Conservation (phyloP, 139 green algal species). For the Chlamydomonas asymmetrica region DNA sequence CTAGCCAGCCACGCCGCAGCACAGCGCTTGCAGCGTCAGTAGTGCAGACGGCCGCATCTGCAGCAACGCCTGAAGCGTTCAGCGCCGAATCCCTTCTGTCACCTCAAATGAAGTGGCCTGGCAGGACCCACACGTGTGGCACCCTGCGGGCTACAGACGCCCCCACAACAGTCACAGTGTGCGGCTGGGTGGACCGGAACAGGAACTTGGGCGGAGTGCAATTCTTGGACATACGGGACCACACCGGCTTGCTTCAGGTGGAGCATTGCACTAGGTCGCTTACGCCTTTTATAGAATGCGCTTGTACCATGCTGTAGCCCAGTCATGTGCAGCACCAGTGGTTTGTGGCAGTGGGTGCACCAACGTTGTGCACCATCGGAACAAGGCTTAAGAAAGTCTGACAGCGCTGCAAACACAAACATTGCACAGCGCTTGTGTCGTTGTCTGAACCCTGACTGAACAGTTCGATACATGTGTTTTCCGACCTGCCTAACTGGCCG, state of each 20-base stretch:
- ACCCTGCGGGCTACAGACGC: background rate
- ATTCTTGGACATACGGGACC: constrained; percentile 94
- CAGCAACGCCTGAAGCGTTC: constrained; percentile 7
- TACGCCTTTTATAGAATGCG: background rate
- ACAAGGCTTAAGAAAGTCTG: too few relatives aligned
- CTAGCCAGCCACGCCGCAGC: too few relatives aligned
- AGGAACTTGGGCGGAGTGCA: constrained; percentile 90
- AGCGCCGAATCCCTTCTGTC: too few relatives aligned
- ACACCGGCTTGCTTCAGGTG: constrained; percentile 91
- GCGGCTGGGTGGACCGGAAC: constrained; percentile 94
- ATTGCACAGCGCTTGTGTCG: too few relatives aligned
- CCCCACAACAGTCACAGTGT: constrained; percentile 68
- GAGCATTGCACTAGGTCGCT: background rate
- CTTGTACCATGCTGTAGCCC: background rate
- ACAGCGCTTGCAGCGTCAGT: too few relatives aligned
- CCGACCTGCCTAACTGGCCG: too few relatives aligned
- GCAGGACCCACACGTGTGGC: constrained; percentile 58
- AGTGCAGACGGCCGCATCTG: too few relatives aligned
- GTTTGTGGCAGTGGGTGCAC: background rate
- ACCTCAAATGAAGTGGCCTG: constrained; percentile 58
- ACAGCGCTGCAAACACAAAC: too few relatives aligned
- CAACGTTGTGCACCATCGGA: too few relatives aligned
- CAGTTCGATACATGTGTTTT: too few relatives aligned
- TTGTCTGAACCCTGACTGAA: too few relatives aligned
- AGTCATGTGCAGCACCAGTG: background rate